Base-by-base conservation (phyloP, 2,329 filamentous ascomycete species). In the Colletotrichum tropicicola region DNA sequence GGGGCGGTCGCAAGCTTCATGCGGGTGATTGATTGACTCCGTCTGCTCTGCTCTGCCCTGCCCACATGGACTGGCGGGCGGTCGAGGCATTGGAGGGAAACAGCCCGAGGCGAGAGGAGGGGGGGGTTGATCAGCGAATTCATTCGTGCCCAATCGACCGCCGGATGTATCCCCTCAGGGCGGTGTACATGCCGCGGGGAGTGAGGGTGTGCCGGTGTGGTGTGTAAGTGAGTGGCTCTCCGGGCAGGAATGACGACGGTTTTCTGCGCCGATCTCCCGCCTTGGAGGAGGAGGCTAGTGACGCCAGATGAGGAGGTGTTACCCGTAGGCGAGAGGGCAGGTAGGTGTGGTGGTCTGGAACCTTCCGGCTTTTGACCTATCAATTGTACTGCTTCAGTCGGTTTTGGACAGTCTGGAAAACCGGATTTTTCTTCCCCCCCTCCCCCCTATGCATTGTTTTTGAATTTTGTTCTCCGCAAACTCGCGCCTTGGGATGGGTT, bases 241-340 rank as follows among this genome's bases (percentile, higher is more conserved):
- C 23, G 17, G 53, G 13, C 19, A n/a, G 41, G 55, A 28, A 39
- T 27, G 25, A 49, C 43, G 44, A 45, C 49, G 27, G 25, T 58
- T 45, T 43, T 61, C 57, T 65, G 57, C 61, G 61, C 56, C 61
- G 61, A 65, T 65, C 61, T 65, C 61, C 61, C 61, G 61, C 57
- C 57, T 55, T 49, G 19, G 41, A 47, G 43, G 13, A 48, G 19
- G 27, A 41, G 39, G 37, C 56, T 60, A 65, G 49, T 60, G 49
- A 65, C 49, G 49, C 48, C 47, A 54, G 60, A 60, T 65, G 47
- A 23, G 12, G 27, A 21, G 21, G 30, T n/a, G n/a, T n/a, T n/a
- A n/a, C n/a, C n/a, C n/a, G 30, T 51, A 10, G 19, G 5, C 15
- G 47, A 13, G 17, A 15, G 43, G n/a, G 23, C 19, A 25, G 32